These are phyloP conservation scores for Phragmites australis DNA, from an alignment of 176 grass and related monocot genomes.

Conservation along the genomic window DNA sequence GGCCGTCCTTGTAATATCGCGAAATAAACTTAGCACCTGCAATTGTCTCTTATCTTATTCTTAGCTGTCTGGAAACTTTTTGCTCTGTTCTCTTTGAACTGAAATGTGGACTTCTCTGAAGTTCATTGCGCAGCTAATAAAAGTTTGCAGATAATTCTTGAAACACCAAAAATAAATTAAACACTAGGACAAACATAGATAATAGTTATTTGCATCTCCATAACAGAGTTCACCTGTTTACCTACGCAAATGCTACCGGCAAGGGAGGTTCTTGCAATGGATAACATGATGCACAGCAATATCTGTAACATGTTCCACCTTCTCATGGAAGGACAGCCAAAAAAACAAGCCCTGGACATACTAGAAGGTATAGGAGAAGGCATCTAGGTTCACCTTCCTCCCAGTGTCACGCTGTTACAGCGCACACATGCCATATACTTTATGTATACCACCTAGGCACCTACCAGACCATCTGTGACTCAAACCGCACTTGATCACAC, in stretches of 20 bases:
- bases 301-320: conserved; percentile 31
- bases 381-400: conserved; percentile 26
- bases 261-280: conserved; percentile 2
- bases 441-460: conserved; percentile 36
- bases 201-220: neutral
- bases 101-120: neutral
- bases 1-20: conserved; percentile 23
- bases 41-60: neutral
- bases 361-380: conserved; percentile 45
- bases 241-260: neutral
- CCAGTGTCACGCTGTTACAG: conserved; percentile 34
- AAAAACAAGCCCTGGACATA: conserved; percentile 33
- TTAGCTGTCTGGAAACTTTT: neutral
- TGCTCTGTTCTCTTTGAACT: neutral
- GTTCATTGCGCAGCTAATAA: neutral
- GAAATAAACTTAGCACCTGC: neutral
- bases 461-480: conserved; percentile 37
- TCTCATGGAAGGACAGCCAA: conserved; percentile 34
- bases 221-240: conserved; percentile 1
- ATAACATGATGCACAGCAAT: conserved; percentile 30
- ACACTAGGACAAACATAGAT: neutral
- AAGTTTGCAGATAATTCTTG: neutral
- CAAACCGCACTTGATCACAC: conserved; percentile 41
- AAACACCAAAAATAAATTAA: neutral
- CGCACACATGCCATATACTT: conserved; percentile 32